A percentile compares a stretch with the other conserved stretches of the same genome.
Conservation (phyloP, 139 green algal species). For the Chlamydomonas sphaeroides region DNA sequence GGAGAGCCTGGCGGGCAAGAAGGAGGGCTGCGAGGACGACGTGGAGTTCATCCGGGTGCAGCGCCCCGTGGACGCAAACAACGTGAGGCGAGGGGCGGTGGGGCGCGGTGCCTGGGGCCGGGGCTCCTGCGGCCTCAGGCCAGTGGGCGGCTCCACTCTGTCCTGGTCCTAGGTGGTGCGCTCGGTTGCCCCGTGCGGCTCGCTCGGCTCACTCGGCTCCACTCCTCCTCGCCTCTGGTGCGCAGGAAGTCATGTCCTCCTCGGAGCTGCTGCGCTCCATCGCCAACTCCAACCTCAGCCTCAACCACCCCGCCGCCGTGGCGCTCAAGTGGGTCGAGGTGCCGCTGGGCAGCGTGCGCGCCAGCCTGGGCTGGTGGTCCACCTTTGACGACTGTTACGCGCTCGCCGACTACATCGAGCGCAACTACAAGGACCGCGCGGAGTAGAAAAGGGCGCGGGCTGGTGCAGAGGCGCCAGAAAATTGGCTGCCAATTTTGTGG, state of each 20-base stretch:
- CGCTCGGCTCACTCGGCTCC: no score
- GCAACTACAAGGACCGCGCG: slow-evolving; percentile 63
- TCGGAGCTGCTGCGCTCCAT: slow-evolving; percentile 42
- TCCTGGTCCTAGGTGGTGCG: no score
- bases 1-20: slow-evolving; percentile 68
- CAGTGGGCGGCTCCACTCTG: no score
- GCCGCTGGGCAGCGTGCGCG: slow-evolving; percentile 71
- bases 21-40: slow-evolving; percentile 81
- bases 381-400: slow-evolving; percentile 73
- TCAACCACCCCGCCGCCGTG: slow-evolving; percentile 52
- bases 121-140: no score
- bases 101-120: no score
- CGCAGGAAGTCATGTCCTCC: slow-evolving; percentile 21
- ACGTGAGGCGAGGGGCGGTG: no score
- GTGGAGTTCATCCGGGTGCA: slow-evolving; percentile 73
- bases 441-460: not conserved
- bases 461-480: no score
- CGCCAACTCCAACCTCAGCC: slow-evolving; percentile 33
- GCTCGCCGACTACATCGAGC: slow-evolving; percentile 64
- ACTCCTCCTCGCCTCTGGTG: not conserved
- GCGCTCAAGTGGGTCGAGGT: slow-evolving; percentile 57
- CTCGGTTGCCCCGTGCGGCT: no score
- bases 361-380: slow-evolving; percentile 69
- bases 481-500: no score
- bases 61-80: no score